Evolutionary conservation across 2,329 filamentous ascomycete genomes (phyloP).

Genomic region (Aaosphaeria arxii): DNA sequence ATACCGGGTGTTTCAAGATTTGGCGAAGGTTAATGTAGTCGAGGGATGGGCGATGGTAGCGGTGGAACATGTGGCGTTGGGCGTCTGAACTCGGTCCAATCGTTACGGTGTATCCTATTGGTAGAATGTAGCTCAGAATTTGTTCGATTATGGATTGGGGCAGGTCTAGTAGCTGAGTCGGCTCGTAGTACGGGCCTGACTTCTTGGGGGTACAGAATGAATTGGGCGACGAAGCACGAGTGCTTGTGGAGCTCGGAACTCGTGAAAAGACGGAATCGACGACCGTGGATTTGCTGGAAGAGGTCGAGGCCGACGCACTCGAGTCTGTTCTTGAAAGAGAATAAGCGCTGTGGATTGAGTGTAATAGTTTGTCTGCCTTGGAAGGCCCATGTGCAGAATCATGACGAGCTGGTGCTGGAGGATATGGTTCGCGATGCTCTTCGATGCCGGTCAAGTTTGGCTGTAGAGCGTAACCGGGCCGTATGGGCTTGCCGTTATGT

Average conservation of each 20-base stretch:
- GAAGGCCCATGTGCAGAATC: conserved; percentile 7
- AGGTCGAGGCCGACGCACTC: conserved; percentile 4
- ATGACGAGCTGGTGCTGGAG: conserved; percentile 1
- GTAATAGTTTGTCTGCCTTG: neutral
- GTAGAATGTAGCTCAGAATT: conserved; percentile 16
- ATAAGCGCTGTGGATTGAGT: neutral
- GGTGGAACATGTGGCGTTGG: conserved; percentile 11
- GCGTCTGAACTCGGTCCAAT: conserved; percentile 9
- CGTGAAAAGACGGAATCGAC: conserved; percentile 9
- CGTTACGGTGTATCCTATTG: conserved; percentile 13
- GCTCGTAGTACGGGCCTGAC: neutral
- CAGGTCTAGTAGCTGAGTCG: conserved; percentile 5
- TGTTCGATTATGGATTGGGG: conserved; percentile 16
- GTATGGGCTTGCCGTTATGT: neutral
- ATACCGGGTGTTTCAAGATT: conserved; percentile 14
- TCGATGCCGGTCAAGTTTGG: conserved; percentile 3
- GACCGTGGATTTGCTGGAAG: conserved; percentile 5
- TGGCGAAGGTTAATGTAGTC: conserved; percentile 18
- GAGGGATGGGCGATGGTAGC: conserved; percentile 13
- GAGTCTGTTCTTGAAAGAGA: conserved; percentile 9
- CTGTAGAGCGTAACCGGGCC: neutral
- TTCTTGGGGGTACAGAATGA: neutral
- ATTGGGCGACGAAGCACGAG: conserved; percentile 3
- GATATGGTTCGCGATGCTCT: conserved; percentile 6
- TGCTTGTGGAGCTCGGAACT: conserved; percentile 4